A percentile compares a stretch with the other conserved stretches of the same genome.
These are phyloP conservation scores for Stevia rebaudiana DNA, from an alignment of 140 eudicot genomes.

Conservation along the genomic window DNA sequence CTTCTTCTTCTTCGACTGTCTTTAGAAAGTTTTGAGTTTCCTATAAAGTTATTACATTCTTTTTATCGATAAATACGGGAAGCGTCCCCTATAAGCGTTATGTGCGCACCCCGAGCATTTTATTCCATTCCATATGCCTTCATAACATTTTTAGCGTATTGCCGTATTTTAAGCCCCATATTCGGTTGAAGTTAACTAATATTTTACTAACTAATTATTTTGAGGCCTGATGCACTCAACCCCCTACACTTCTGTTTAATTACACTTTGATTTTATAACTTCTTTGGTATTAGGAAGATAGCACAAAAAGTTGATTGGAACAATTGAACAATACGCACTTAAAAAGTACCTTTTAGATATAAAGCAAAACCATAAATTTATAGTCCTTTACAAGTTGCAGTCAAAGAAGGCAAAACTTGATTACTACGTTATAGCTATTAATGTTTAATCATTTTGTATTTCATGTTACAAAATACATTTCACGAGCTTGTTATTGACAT, in stretches of 20 bases:
- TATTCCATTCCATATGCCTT: background rate
- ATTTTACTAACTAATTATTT: slow-evolving; percentile 11
- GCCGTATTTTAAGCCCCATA: slow-evolving; percentile 8
- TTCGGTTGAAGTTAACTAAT: background rate
- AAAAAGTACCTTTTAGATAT: slow-evolving; percentile 11
- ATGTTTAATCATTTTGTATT: background rate
- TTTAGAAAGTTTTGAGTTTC: background rate
- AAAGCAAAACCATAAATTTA: background rate
- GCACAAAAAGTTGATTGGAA: slow-evolving; percentile 12
- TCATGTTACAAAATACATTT: background rate
- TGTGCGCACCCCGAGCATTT: background rate
- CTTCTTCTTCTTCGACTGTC: no score
- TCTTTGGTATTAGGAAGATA: background rate
- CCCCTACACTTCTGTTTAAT: slow-evolving; percentile 5
- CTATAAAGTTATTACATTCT: background rate
- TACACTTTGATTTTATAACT: background rate
- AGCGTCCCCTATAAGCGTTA: background rate
- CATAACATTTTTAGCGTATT: background rate
- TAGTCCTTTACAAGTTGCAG: background rate
- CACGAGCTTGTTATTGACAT: background rate
- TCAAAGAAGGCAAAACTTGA: background rate
- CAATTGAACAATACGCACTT: slow-evolving; percentile 13
- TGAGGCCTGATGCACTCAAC: background rate
- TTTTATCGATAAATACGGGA: background rate
- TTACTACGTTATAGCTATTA: background rate